phyloP scores from a whole-genome alignment of 805 yeast species.

The Myxozyma udenii region DNA sequence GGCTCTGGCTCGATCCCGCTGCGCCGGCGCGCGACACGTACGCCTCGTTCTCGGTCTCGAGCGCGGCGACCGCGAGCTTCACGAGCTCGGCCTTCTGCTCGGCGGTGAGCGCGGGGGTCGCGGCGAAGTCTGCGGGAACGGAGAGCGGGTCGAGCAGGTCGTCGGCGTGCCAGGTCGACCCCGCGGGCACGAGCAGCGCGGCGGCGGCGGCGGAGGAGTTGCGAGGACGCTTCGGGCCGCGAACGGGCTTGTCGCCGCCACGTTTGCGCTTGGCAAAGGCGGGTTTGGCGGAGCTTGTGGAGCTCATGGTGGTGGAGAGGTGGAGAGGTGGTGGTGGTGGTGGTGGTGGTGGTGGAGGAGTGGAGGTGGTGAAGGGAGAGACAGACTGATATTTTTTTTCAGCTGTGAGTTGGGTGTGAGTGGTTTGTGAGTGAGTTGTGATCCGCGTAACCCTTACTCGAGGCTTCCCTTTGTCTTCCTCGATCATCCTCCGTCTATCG shows the following conservation, averaged over 20 bases:
- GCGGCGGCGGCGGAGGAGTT: background rate
- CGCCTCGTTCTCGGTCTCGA: conserved; percentile 66
- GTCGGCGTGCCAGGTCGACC: conserved; percentile 21
- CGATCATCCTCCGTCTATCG: background rate
- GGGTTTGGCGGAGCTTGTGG: too few relatives aligned
- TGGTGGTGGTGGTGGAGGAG: background rate
- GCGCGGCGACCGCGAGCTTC: conserved; percentile 61
- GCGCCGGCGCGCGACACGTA: conserved; percentile 73
- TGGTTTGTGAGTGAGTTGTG: background rate
- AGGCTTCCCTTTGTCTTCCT: background rate
- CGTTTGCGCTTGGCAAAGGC: background rate
- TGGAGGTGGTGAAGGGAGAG: background rate
- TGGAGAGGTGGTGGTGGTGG: background rate
- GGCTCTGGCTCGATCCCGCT: conserved; percentile 67
- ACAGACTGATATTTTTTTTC: background rate
- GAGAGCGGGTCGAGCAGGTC: conserved; percentile 11
- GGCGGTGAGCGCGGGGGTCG: conserved; percentile 34
- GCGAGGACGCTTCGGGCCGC: background rate
- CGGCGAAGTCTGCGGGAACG: background rate
- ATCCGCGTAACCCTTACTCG: background rate
- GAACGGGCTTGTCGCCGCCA: background rate
- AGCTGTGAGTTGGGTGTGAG: conserved; percentile 3
- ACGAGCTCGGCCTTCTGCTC: conserved; percentile 57
- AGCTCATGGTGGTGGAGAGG: too few relatives aligned
- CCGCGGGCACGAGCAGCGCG: conserved; percentile 12